A percentile compares a stretch with the other conserved stretches of the same genome.
These are phyloP conservation scores for Bocquillonia castaneifolia DNA, from an alignment of 441 rosid genomes.

Conservation along the genomic window DNA sequence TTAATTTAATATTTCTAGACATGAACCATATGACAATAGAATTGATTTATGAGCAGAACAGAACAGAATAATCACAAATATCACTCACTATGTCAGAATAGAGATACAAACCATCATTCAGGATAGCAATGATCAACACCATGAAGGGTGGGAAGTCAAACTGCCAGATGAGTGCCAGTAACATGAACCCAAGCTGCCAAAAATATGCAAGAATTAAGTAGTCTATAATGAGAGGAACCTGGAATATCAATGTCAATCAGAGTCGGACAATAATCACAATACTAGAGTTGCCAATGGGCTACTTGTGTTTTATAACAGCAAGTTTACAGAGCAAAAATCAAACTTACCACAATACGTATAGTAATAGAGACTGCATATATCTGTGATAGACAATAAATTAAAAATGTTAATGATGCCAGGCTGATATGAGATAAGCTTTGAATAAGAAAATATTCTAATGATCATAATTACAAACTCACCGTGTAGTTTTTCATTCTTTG, in stretches of 20 bases:
- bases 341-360: conserved; percentile 90
- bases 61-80: not conserved
- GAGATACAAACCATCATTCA: conserved; percentile 73
- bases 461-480: conserved; percentile 32
- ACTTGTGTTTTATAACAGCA: too few species aligned
- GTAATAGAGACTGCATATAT: conserved; percentile 96
- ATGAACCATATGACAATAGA: too few species aligned
- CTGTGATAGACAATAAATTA: too few species aligned
- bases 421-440: too few species aligned
- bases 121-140: conserved; percentile 96
- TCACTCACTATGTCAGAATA: too few species aligned
- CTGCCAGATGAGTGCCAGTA: conserved; percentile 91
- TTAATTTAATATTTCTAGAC: too few species aligned
- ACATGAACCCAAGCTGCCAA: conserved; percentile 95
- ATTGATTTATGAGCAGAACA: not conserved
- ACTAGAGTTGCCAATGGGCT: too few species aligned
- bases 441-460: not conserved
- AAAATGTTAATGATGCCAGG: too few species aligned
- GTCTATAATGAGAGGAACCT: too few species aligned
- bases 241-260: too few species aligned
- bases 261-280: too few species aligned
- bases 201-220: conserved; percentile 17
- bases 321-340: too few species aligned
- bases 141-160: conserved; percentile 98
- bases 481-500: conserved; percentile 99